A percentile compares a stretch with the other conserved stretches of the same genome.
Evolutionary conservation across 192 early-diverging fungal species (phyloP).

Genomic region (Spizellomyces punctatus): DNA sequence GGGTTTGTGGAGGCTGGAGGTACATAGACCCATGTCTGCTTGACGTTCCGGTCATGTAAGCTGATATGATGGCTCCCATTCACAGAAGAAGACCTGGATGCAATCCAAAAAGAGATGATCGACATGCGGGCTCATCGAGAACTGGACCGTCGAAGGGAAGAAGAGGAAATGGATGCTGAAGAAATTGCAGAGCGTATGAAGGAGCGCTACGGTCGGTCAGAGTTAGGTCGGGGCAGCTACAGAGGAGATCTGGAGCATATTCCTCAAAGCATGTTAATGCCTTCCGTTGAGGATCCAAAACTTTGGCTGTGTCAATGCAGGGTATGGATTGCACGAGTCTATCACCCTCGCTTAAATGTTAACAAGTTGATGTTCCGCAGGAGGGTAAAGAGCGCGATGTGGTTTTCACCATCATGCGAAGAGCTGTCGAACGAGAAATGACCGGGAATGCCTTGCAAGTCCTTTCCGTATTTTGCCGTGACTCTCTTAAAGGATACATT

Average conservation of each 20-base stretch:
- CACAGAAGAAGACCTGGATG: conserved; percentile 71
- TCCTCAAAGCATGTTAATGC: conserved; percentile 79
- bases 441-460: conserved; percentile 68
- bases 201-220: conserved; percentile 72
- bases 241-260: conserved; percentile 61
- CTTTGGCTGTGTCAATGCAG: conserved; percentile 88
- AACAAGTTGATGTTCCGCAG: conserved; percentile 22
- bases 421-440: conserved; percentile 70
- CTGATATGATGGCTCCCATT: neutral
- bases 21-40: neutral
- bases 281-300: conserved; percentile 85
- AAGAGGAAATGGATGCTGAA: conserved; percentile 80
- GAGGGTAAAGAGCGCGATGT: conserved; percentile 87
- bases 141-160: conserved; percentile 63
- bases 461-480: conserved; percentile 79
- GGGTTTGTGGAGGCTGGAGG: conserved; percentile 38
- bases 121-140: conserved; percentile 58
- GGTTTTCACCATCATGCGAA: conserved; percentile 77
- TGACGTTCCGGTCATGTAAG: neutral
- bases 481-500: conserved; percentile 84
- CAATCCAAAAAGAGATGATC: conserved; percentile 68
- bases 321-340: conserved; percentile 26
- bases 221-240: conserved; percentile 40
- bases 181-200: conserved; percentile 75
- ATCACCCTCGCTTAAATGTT: neutral